Evolutionary conservation across 1,139 yeast species (phyloP).

Genomic region (Pichia sp.): DNA sequence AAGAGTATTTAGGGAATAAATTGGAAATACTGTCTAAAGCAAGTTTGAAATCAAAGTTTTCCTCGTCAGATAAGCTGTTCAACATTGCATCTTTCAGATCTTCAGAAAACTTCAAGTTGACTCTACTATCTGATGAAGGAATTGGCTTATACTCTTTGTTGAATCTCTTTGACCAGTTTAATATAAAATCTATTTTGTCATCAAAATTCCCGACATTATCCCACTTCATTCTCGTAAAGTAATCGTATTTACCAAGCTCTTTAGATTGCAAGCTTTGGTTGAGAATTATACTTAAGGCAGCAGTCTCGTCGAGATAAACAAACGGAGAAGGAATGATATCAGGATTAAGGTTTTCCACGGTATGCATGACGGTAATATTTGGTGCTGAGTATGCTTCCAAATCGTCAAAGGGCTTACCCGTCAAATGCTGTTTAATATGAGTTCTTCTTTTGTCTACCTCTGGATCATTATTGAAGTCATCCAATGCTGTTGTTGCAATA

Average conservation of each 20-base stretch:
- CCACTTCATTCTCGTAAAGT: constrained; percentile 5
- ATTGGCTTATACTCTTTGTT: background rate
- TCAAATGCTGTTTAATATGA: background rate
- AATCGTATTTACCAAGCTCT: constrained; percentile 9
- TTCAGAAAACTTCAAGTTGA: constrained; percentile 4
- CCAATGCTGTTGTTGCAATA: background rate
- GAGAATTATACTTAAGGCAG: constrained; percentile 6
- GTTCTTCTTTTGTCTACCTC: background rate
- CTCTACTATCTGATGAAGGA: background rate
- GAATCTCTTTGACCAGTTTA: constrained; percentile 8
- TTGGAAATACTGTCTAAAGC: constrained; percentile 1
- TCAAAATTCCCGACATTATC: constrained; percentile 5
- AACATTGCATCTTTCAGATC: background rate
- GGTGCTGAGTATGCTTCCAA: background rate
- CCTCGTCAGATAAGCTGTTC: background rate
- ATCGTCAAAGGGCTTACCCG: constrained; percentile 14
- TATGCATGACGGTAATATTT: background rate
- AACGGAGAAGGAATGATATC: constrained; percentile 13
- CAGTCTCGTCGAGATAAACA: constrained; percentile 7
- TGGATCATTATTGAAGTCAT: background rate
- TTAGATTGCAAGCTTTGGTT: background rate
- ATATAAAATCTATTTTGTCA: constrained; percentile 4
- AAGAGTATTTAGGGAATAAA: constrained; percentile 11
- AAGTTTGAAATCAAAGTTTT: background rate
- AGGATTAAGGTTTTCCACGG: constrained; percentile 5